Percentiles rank a stretch among this genome's conserved stretches.
Evolutionary conservation across 768 basidiomycete genomes (phyloP).

Genomic region (Fistulinella prunicolor): DNA sequence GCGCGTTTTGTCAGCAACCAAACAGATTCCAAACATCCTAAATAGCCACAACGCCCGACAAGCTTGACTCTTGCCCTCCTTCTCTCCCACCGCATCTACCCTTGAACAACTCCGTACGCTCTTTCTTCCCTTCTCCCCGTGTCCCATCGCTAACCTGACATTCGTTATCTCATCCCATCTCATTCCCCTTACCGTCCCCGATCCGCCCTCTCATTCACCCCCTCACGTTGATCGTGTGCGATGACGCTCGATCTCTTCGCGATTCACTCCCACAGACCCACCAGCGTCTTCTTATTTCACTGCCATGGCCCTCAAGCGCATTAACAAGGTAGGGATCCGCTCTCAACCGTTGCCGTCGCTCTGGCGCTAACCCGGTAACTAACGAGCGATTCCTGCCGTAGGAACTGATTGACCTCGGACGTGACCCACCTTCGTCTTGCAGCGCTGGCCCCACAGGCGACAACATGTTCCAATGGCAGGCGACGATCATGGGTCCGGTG

Average conservation of each 20-base stretch:
- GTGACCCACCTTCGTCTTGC: slow-evolving; percentile 99
- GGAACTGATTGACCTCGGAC: slow-evolving; percentile 99
- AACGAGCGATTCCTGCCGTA: slow-evolving; percentile 31
- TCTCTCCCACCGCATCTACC: slow-evolving; percentile 22
- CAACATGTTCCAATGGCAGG: slow-evolving; percentile 99
- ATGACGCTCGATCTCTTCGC: slow-evolving; percentile 34
- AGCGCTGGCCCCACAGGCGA: slow-evolving; percentile 97
- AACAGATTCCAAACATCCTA: slow-evolving; percentile 37
- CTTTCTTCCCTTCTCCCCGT: neutral
- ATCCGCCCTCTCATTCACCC: slow-evolving; percentile 1
- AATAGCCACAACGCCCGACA: slow-evolving; percentile 30
- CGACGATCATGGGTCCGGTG: slow-evolving; percentile 99
- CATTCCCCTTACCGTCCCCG: neutral
- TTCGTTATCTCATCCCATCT: neutral
- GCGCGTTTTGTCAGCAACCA: slow-evolving; percentile 38
- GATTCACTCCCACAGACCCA: slow-evolving; percentile 22
- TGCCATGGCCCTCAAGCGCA: slow-evolving; percentile 95
- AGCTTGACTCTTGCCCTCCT: slow-evolving; percentile 20
- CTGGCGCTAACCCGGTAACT: slow-evolving; percentile 12
- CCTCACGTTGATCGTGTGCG: slow-evolving; percentile 35
- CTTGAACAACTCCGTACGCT: slow-evolving; percentile 12
- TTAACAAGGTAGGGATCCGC: slow-evolving; percentile 79
- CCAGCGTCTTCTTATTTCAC: slow-evolving; percentile 7
- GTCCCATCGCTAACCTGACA: neutral
- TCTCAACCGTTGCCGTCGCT: too few species aligned